phyloP scores from a whole-genome alignment of 2,329 filamentous ascomycete species.

The Beauveria sp. region DNA sequence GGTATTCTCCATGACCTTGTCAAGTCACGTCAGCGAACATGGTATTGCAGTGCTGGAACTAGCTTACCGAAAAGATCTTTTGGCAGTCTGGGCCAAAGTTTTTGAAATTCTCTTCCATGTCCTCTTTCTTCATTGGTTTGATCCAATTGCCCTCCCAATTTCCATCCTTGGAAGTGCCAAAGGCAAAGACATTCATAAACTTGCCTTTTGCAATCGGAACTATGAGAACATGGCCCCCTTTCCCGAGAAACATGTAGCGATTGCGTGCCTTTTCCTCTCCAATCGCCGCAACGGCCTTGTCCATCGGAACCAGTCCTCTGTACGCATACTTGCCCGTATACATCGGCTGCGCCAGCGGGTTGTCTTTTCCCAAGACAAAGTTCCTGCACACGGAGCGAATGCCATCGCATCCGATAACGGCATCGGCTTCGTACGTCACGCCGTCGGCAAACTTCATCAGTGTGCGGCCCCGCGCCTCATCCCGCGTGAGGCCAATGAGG shows the following conservation, averaged over 20 bases:
- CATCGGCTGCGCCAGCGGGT: conserved; percentile 28
- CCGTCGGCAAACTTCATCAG: conserved; percentile 32
- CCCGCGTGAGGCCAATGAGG: conserved; percentile 23
- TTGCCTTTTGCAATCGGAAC: conserved; percentile 50
- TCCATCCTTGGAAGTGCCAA: conserved; percentile 23
- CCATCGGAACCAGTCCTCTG: conserved; percentile 39
- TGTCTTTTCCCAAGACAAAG: conserved; percentile 37
- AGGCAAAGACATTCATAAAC: conserved; percentile 48
- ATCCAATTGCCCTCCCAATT: conserved; percentile 10
- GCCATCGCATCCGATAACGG: conserved; percentile 54
- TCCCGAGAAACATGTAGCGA: conserved; percentile 31
- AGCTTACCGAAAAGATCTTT: conserved; percentile 9
- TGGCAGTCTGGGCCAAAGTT: conserved; percentile 10
- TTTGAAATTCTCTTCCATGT: conserved; percentile 6
- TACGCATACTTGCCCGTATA: conserved; percentile 55
- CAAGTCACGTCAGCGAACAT: background rate
- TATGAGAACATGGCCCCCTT: conserved; percentile 47
- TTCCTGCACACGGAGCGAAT: conserved; percentile 50
- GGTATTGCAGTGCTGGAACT: background rate
- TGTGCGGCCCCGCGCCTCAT: conserved; percentile 16
- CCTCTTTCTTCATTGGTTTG: conserved; percentile 5
- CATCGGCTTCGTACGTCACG: conserved; percentile 29
- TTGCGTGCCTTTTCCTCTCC: conserved; percentile 28
- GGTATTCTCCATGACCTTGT: conserved; percentile 11
- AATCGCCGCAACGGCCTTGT: conserved; percentile 41